Conservation (phyloP, 2,329 filamentous ascomycete genomes). For the Cladophialophora psammophila region DNA sequence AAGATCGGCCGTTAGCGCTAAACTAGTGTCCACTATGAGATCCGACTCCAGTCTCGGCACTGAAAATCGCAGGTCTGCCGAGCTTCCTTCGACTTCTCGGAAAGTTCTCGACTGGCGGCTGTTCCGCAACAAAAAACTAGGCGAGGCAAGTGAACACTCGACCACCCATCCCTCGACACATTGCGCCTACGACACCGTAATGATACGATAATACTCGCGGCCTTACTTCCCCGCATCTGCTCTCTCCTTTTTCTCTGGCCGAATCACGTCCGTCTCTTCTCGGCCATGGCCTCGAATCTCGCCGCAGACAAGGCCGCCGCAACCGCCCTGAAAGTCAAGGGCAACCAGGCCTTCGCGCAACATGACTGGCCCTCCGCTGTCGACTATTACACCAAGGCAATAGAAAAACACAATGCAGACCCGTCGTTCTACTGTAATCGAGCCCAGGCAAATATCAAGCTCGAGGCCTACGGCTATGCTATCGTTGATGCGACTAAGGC, state of each 20-base stretch:
- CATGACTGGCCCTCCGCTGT: slow-evolving; percentile 87
- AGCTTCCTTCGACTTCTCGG: slow-evolving; percentile 4
- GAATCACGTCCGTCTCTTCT: neutral
- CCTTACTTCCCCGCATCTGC: neutral
- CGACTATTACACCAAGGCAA: slow-evolving; percentile 85
- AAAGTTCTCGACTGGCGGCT: slow-evolving; percentile 25
- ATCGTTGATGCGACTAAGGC: slow-evolving; percentile 90
- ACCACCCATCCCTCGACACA: slow-evolving; percentile 11
- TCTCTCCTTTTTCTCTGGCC: slow-evolving; percentile 4
- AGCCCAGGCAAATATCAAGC: slow-evolving; percentile 92
- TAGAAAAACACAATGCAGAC: slow-evolving; percentile 80
- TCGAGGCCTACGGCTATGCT: slow-evolving; percentile 92
- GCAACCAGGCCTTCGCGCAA: slow-evolving; percentile 88
- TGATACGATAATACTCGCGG: slow-evolving; percentile 27
- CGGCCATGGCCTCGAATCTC: slow-evolving; percentile 47
- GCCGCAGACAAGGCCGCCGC: slow-evolving; percentile 68
- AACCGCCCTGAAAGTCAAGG: slow-evolving; percentile 85
- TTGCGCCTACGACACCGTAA: slow-evolving; percentile 9
- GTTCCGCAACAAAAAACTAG: slow-evolving; percentile 2
- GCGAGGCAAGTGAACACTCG: slow-evolving; percentile 24
- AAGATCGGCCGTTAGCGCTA: slow-evolving; percentile 24
- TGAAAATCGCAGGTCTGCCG: slow-evolving; percentile 8
- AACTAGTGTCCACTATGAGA: neutral
- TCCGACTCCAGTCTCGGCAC: neutral
- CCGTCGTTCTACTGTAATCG: slow-evolving; percentile 93